Evolutionary conservation across 352 stramenopile genomes (phyloP).

Genomic region (Phytophthora ramorum): DNA sequence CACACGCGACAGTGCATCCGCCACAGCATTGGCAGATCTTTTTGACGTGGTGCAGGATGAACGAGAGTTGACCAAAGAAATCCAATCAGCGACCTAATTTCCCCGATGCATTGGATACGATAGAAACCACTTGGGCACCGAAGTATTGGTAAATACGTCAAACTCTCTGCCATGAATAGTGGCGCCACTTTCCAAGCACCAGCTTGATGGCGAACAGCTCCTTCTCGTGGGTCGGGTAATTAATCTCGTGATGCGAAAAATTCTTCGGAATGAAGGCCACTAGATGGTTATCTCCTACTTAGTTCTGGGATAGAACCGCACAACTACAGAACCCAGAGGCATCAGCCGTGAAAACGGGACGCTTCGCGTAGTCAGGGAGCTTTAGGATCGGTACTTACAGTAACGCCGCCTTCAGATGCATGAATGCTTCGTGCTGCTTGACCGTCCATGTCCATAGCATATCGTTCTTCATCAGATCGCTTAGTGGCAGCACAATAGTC

Average conservation of each 20-base stretch:
- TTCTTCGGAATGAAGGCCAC: conserved; percentile 11
- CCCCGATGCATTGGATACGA: conserved; percentile 3
- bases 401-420: conserved; percentile 31
- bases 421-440: conserved; percentile 19
- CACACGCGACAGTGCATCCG: conserved; percentile 1
- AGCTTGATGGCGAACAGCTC: conserved; percentile 21
- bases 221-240: conserved; percentile 12
- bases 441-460: conserved; percentile 19
- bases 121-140: conserved; percentile 10
- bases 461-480: conserved; percentile 33
- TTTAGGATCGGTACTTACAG: conserved; percentile 31
- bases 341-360: conserved; percentile 43
- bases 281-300: neutral
- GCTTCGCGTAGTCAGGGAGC: conserved; percentile 28
- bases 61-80: conserved; percentile 11
- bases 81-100: conserved; percentile 9
- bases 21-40: conserved; percentile 2
- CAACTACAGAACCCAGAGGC: conserved; percentile 26
- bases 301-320: neutral
- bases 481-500: conserved; percentile 23
- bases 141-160: conserved; percentile 17
- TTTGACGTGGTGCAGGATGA: conserved; percentile 12
- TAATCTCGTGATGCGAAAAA: conserved; percentile 3
- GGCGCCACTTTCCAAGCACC: neutral
- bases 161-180: conserved; percentile 16